A percentile compares a stretch with the other conserved stretches of the same genome.
These are phyloP conservation scores for Paraphaeosphaeria sporulosa DNA, from an alignment of 2,329 filamentous ascomycete genomes.

Conservation along the genomic window DNA sequence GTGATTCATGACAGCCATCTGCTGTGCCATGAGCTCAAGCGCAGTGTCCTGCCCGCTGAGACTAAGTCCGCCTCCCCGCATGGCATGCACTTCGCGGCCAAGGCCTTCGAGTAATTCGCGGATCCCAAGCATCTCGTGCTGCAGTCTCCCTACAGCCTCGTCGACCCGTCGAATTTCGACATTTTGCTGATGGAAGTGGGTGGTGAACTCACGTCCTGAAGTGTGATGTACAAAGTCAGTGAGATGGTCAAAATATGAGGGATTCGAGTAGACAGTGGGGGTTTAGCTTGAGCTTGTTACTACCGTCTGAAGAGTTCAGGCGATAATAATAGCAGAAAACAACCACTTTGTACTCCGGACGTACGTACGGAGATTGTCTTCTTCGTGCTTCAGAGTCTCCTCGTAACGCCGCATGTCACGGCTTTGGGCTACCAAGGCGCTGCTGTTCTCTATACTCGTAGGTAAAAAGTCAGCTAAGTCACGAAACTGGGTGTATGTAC, in stretches of 20 bases:
- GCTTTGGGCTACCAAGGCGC: slow-evolving; percentile 42
- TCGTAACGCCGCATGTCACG: slow-evolving; percentile 41
- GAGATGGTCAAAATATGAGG: too few relatives aligned
- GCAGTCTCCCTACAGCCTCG: slow-evolving; percentile 48
- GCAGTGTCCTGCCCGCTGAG: slow-evolving; percentile 45
- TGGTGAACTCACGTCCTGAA: slow-evolving; percentile 42
- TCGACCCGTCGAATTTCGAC: slow-evolving; percentile 50
- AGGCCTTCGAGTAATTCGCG: slow-evolving; percentile 47
- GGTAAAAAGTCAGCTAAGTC: too few relatives aligned
- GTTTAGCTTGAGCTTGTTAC: too few relatives aligned
- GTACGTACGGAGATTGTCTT: slow-evolving; percentile 42
- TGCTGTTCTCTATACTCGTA: too few relatives aligned
- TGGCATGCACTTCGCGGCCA: slow-evolving; percentile 42
- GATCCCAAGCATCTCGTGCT: slow-evolving; percentile 52
- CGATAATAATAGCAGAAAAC: too few relatives aligned
- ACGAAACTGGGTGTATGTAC: too few relatives aligned
- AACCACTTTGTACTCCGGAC: too few relatives aligned
- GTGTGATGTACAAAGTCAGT: too few relatives aligned
- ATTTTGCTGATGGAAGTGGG: slow-evolving; percentile 37
- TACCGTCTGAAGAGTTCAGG: too few relatives aligned
- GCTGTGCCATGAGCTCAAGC: slow-evolving; percentile 55
- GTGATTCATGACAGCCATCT: slow-evolving; percentile 49
- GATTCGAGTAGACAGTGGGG: too few relatives aligned
- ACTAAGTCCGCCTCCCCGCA: slow-evolving; percentile 13
- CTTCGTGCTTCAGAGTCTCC: slow-evolving; percentile 34